Base-by-base conservation (phyloP, 2,329 filamentous ascomycete genomes). In the Teratosphaeria pseudoeucalypti region DNA sequence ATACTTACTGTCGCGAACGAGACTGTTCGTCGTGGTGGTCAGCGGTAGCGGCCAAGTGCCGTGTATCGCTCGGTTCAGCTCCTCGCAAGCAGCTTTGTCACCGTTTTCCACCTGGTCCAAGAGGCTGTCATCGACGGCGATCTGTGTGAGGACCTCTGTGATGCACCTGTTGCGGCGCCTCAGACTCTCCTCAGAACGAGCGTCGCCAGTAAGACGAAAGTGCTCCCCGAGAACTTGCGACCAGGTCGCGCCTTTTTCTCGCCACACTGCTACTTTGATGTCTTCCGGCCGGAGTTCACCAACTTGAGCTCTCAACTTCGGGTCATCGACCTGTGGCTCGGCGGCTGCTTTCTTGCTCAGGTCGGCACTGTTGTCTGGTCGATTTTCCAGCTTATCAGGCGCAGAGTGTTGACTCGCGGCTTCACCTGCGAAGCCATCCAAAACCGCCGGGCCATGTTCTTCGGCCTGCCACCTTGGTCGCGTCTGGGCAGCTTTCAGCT, bases 201-300 rank as follows among this genome's bases (percentile, higher is more conserved):
- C n/a, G 12, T 49, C n/a, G 43, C 43, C 43, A 19, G 43, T 49
- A n/a, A n/a, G 43, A 5, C n/a, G 14, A 12, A 12, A 11, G 34
- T n/a, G 14, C 43, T 55, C 54, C 1, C 52, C 55, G 2, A 63
- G 19, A 7, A 61, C 52, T 12, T 57, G 29, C 19, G 52, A 6
- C 27, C 27, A 60, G 6, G 11, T n/a, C 7, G 49, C 29, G 16
- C 52, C 52, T 16, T 34, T 53, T 26, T 29, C 49, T 34, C 52
- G 19, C 55, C 58, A 57, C 23, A 34, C 16, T 12, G 57, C 19
- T 7, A 60, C 9, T 52, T 55, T 43, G 55, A 55, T 47, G 37
- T 60, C 58, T 19, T 57, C 16, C 7, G 58, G 54, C 5, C n/a
- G 43, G 6, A 60, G 32, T 39, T 60, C 58, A 19, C 43, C 43